phyloP scores from a whole-genome alignment of 2,329 filamentous ascomycete species.

The Fusarium liriodendri region DNA sequence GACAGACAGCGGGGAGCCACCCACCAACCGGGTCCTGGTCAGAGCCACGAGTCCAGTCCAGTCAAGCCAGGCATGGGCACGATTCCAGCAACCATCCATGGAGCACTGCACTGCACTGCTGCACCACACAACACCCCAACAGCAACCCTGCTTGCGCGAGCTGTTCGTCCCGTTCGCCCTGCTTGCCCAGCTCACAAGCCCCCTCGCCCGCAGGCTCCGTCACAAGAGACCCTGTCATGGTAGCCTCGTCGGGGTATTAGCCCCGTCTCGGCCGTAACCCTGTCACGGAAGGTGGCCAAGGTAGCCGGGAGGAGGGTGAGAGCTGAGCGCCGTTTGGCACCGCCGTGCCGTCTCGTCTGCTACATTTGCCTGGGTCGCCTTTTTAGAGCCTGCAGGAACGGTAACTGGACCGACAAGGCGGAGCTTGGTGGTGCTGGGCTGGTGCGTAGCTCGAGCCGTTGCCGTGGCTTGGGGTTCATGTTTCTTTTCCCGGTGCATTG shows the following conservation, averaged over 20 bases:
- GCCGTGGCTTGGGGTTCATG: slow-evolving; percentile 32
- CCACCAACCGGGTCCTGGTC: slow-evolving; percentile 42
- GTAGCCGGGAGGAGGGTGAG: slow-evolving; percentile 24
- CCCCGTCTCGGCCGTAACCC: slow-evolving; percentile 44
- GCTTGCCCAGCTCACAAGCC: slow-evolving; percentile 38
- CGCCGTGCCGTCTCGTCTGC: slow-evolving; percentile 5
- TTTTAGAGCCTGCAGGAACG: slow-evolving; percentile 31
- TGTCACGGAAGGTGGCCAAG: slow-evolving; percentile 45
- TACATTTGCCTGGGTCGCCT: slow-evolving; percentile 17
- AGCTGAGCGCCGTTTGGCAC: slow-evolving; percentile 29
- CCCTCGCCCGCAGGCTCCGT: slow-evolving; percentile 36
- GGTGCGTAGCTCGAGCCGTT: slow-evolving; percentile 33
- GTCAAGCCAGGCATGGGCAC: slow-evolving; percentile 27
- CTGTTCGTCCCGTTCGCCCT: slow-evolving; percentile 41
- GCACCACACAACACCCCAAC: slow-evolving; percentile 1
- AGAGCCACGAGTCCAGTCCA: slow-evolving; percentile 36
- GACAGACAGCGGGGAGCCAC: slow-evolving; percentile 43
- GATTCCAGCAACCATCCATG: slow-evolving; percentile 17
- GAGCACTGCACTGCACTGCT: not conserved
- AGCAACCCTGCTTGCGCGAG: slow-evolving; percentile 33
- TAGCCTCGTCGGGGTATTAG: slow-evolving; percentile 42
- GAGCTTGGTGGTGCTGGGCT: not conserved
- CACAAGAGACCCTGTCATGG: slow-evolving; percentile 35
- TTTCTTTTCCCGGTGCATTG: slow-evolving; percentile 23
- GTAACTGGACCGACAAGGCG: slow-evolving; percentile 25